Percentiles rank a stretch among this genome's conserved stretches.
Conservation (phyloP, 2,329 filamentous ascomycete genomes). For the Hymenoscyphus albidus region DNA sequence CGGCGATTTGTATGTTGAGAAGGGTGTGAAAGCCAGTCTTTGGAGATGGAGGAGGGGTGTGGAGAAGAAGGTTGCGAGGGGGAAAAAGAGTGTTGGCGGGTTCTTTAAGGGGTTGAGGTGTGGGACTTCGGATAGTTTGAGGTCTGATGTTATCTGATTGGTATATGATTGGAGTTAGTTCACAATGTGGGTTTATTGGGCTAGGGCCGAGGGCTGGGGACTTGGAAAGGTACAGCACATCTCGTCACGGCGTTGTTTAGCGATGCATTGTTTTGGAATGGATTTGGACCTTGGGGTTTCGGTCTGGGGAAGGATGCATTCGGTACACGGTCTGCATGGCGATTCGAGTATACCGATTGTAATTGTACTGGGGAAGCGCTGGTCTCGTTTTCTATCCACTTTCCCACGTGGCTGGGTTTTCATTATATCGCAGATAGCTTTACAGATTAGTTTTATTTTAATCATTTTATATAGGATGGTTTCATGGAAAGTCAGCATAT, state of each 20-base stretch:
- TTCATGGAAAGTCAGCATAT: too few relatives aligned
- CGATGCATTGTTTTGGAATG: not conserved
- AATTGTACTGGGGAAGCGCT: not conserved
- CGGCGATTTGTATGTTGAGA: not conserved
- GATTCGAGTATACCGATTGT: not conserved
- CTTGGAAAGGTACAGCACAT: not conserved
- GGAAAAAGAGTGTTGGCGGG: not conserved
- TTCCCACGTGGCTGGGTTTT: conserved; percentile 8
- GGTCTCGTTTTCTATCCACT: not conserved
- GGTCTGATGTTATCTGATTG: not conserved
- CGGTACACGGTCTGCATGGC: not conserved
- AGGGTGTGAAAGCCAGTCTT: not conserved
- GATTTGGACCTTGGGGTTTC: not conserved
- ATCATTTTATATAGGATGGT: not conserved
- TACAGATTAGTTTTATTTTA: not conserved
- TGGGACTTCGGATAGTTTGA: not conserved
- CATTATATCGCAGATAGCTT: not conserved
- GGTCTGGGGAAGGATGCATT: not conserved
- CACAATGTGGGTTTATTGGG: not conserved
- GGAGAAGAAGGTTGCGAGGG: not conserved
- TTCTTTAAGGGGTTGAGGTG: not conserved
- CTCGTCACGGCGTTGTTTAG: not conserved
- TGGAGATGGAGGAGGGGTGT: not conserved
- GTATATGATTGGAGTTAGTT: not conserved
- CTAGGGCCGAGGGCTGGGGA: not conserved